A percentile compares a stretch with the other conserved stretches of the same genome.
These are phyloP conservation scores for Barnettozyma wickerhamii DNA, from an alignment of 805 yeast species.

Conservation along the genomic window DNA sequence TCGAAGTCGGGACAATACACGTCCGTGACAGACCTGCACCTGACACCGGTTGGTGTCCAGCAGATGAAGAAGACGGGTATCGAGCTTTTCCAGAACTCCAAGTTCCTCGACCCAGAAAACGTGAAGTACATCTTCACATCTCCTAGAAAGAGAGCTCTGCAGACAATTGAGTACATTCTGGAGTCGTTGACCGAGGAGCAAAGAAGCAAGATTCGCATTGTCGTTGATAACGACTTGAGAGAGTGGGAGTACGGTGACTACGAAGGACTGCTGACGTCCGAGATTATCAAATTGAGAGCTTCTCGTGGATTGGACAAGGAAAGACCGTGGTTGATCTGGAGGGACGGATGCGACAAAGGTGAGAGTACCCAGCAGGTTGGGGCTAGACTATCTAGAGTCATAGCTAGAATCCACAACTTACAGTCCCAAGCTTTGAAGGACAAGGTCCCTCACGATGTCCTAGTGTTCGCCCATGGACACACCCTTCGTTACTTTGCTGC, in stretches of 20 bases:
- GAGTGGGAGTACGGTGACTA: conserved; percentile 98
- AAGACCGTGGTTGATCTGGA: conserved; percentile 76
- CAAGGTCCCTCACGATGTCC: conserved; percentile 59
- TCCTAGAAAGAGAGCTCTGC: conserved; percentile 76
- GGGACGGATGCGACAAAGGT: conserved; percentile 91
- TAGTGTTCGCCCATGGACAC: conserved; percentile 92
- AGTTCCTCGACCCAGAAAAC: conserved; percentile 58
- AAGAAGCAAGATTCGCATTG: conserved; percentile 37
- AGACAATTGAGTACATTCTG: conserved; percentile 65
- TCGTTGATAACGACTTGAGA: conserved; percentile 64
- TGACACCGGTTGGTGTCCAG: conserved; percentile 72
- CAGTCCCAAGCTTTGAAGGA: conserved; percentile 51
- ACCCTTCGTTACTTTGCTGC: conserved; percentile 86
- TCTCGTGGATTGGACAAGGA: conserved; percentile 51
- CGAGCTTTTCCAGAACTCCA: conserved; percentile 53
- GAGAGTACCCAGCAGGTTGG: conserved; percentile 67
- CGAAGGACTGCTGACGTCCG: conserved; percentile 72
- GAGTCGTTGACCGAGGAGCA: conserved; percentile 42
- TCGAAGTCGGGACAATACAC: conserved; percentile 92
- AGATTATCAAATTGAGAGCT: conserved; percentile 59
- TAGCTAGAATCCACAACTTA: conserved; percentile 55
- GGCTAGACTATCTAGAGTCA: conserved; percentile 65
- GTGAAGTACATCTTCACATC: conserved; percentile 69
- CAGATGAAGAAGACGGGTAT: conserved; percentile 76
- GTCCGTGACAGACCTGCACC: conserved; percentile 73